These are phyloP conservation scores for Leccinum subgranulosum DNA, from an alignment of 768 basidiomycete genomes.

Conservation along the genomic window DNA sequence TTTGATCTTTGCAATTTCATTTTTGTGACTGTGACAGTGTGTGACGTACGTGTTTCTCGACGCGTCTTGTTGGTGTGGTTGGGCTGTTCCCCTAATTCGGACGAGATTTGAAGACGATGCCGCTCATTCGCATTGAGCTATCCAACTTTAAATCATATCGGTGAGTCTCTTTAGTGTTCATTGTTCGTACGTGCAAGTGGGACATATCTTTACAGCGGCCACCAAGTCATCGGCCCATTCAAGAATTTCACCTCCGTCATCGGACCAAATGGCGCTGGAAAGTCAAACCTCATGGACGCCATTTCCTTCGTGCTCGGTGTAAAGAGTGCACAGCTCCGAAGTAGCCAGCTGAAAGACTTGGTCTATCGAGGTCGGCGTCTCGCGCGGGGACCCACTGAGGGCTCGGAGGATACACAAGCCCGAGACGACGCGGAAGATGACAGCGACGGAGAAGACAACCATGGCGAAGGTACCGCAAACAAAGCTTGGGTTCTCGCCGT, in stretches of 20 bases:
- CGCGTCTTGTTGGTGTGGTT: slow-evolving; percentile 22
- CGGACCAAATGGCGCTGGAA: slow-evolving; percentile 98
- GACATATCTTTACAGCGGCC: slow-evolving; percentile 45
- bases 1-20: slow-evolving; percentile 3
- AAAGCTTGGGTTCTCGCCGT: slow-evolving; percentile 97
- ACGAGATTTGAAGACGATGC: slow-evolving; percentile 47
- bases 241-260: slow-evolving; percentile 94
- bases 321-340: slow-evolving; percentile 88
- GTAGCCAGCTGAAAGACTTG: slow-evolving; percentile 91
- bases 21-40: slow-evolving; percentile 20
- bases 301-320: slow-evolving; percentile 98
- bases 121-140: slow-evolving; percentile 81
- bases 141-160: slow-evolving; percentile 98
- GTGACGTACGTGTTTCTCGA: slow-evolving; percentile 24
- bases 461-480: slow-evolving; percentile 81
- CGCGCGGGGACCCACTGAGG: slow-evolving; percentile 46
- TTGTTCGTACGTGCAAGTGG: neutral
- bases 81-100: slow-evolving; percentile 18
- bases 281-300: slow-evolving; percentile 99
- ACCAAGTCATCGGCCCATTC: slow-evolving; percentile 88
- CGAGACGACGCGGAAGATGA: slow-evolving; percentile 49
- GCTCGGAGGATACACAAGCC: slow-evolving; percentile 38
- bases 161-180: slow-evolving; percentile 29
- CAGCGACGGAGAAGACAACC: slow-evolving; percentile 44
- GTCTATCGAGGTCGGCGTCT: slow-evolving; percentile 89